Evolutionary conservation across 1,284 basidiomycete genomes (phyloP), one percentile per base, ranked within the genome.

Genomic region (Trametes versicolor): DNA sequence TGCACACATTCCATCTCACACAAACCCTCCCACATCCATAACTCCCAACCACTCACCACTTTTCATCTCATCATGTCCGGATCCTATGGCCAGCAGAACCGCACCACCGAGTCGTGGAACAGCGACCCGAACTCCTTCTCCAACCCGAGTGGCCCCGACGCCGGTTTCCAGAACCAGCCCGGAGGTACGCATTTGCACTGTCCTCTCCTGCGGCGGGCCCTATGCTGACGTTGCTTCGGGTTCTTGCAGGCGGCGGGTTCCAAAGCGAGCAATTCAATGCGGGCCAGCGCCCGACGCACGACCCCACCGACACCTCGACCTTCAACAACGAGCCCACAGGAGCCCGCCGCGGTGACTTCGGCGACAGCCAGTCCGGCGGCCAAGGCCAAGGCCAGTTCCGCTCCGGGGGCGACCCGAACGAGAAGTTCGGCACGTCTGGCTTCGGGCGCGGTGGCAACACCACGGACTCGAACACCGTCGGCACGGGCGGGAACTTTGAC

Each of bases 111-210:
- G 54, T 68, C 66, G 50, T 67, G 66, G 64, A 65, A 67, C 62
- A 71, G 62, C 60, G 70, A 72, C 63, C 67, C 71, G 56, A 72
- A 69, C 66, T 68, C 58, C 64, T 68, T 69, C 63, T 66, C 60
- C 36, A 67, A 69, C 63, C 23, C 59, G 15, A 45, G 36, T 21
- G 67, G 68, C 59, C 66, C 60, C 45, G 51, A 63, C 36, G 55
- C 61, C 47, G 63, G 62, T 39, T 57, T 54, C 55, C 59, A 58
- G 49, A 63, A 53, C 58, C 41, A 51, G 48, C 49, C 48, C 36
- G 27, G 53, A 7, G 59, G 60, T 63, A 57, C 34, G 49, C 47
- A 41, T 60, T 48, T 27, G 12, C 17, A 15, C 25, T 49, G 27
- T 36, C 29, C 4, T 9, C 27, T 7, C 23, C 32, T 7, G 6